phyloP scores from a whole-genome alignment of 805 yeast genomes.

The Zygoascus ofunaensis region DNA sequence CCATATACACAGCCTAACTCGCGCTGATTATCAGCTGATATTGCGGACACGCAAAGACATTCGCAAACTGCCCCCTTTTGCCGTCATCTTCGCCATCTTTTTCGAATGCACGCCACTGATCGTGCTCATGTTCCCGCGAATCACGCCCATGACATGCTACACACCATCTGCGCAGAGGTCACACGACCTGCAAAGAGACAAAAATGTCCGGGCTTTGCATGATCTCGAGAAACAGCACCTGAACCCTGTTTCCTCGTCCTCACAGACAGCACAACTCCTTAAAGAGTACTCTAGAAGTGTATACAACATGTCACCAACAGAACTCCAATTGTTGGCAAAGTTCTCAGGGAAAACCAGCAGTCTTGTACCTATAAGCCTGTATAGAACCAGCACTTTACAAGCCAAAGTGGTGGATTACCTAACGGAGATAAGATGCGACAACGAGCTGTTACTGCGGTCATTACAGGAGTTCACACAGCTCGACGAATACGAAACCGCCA shows the following conservation, averaged over 20 bases:
- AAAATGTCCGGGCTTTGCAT: background rate
- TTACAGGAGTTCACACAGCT: conserved; percentile 42
- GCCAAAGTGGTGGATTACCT: conserved; percentile 33
- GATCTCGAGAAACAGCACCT: background rate
- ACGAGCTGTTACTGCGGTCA: conserved; percentile 31
- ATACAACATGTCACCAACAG: conserved; percentile 10
- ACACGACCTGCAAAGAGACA: conserved; percentile 31
- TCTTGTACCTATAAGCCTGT: conserved; percentile 20
- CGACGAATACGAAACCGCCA: conserved; percentile 36
- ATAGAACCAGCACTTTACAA: conserved; percentile 34
- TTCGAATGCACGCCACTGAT: conserved; percentile 50
- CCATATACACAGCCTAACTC: conserved; percentile 26
- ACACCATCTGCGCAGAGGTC: conserved; percentile 17
- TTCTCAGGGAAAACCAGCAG: conserved; percentile 11
- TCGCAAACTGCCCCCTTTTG: conserved; percentile 50
- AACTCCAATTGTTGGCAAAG: conserved; percentile 14
- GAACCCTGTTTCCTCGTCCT: background rate
- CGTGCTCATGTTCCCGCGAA: conserved; percentile 43
- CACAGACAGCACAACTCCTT: background rate
- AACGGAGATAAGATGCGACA: conserved; percentile 44
- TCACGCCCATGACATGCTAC: conserved; percentile 56
- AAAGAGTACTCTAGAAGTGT: conserved; percentile 12
- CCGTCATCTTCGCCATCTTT: conserved; percentile 41
- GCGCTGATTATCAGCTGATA: conserved; percentile 44
- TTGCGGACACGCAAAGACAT: conserved; percentile 44